phyloP scores from a whole-genome alignment of 1,284 basidiomycete genomes.

The Athelia psychrophila region DNA sequence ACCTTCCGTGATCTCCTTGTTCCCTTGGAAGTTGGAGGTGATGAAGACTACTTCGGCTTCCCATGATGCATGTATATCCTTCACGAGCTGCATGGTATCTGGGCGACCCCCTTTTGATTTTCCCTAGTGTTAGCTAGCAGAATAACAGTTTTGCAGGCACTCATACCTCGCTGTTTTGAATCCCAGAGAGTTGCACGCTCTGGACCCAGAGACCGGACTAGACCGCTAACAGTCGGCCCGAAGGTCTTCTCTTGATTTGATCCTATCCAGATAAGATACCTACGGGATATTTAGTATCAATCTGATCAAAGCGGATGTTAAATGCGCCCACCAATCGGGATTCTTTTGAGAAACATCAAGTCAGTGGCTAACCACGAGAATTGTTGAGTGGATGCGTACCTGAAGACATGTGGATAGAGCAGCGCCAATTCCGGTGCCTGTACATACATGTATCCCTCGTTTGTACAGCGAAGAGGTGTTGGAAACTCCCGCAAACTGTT shows the following conservation, averaged over 20 bases:
- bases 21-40: conserved; percentile 72
- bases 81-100: conserved; percentile 73
- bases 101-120: conserved; percentile 58
- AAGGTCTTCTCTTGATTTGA: conserved; percentile 78
- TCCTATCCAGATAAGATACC: background rate
- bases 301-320: background rate
- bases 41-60: conserved; percentile 80
- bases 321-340: background rate
- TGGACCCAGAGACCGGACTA: conserved; percentile 66
- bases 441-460: conserved; percentile 74
- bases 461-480: conserved; percentile 75
- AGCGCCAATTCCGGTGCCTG: conserved; percentile 75
- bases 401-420: conserved; percentile 74
- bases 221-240: conserved; percentile 67
- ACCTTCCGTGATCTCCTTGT: conserved; percentile 74
- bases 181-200: conserved; percentile 74
- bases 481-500: conserved; percentile 73
- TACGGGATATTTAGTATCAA: background rate
- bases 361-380: no score
- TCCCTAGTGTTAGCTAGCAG: no score
- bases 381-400: background rate
- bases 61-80: conserved; percentile 63
- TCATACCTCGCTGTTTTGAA: conserved; percentile 56
- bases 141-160: no score
- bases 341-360: background rate